Evolutionary conservation across 2,329 filamentous ascomycete genomes (phyloP), one percentile per base, ranked within the genome.

Genomic region (Colletotrichum theobromicola): DNA sequence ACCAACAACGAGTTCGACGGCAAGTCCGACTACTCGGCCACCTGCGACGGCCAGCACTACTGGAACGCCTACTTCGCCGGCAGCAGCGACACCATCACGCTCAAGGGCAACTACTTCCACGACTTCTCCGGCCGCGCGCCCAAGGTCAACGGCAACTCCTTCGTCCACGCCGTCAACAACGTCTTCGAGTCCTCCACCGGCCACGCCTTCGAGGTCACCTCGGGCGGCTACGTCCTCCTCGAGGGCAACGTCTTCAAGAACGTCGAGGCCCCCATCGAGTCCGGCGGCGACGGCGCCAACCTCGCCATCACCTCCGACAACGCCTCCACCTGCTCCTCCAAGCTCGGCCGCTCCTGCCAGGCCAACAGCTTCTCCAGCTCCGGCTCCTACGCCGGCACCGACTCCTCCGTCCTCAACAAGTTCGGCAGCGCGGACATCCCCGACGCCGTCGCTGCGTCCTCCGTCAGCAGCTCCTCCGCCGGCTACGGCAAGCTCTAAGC

Each of bases 91-190:
- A 79, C 87, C 73, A 84, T 92, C 79, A 92, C 90, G 75, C 79
- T 92, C 79, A 89, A 90, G 84, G 85, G 86, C 78, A 92, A 92
- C 86, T 91, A 91, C 84, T 85, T 92, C 80, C 88, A 91, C 86
- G 85, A 90, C 82, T 88, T 87, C 68, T 88, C 85, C n/a, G 90
- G 90, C 74, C 90, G 90, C 74, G 83, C 85, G 21, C 90, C 90
- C 78, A 91, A 92, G 84, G 84, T 92, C 37, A 85, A 85, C 42
- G 88, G 89, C 81, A 90, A 90, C 70, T 86, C 90, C 63, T 83
- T 86, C 26, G 82, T 92, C 70, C 90, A 92, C 82, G 89, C 88
- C 63, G 88, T 91, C 80, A 92, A 92, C 87, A 92, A 92, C 86
- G 90, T 88, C 86, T 91, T 50, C 42, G 42, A 86, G 84, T 85